Base-by-base conservation (phyloP, 768 basidiomycete species). In the Candolleomyces aberdarensis region DNA sequence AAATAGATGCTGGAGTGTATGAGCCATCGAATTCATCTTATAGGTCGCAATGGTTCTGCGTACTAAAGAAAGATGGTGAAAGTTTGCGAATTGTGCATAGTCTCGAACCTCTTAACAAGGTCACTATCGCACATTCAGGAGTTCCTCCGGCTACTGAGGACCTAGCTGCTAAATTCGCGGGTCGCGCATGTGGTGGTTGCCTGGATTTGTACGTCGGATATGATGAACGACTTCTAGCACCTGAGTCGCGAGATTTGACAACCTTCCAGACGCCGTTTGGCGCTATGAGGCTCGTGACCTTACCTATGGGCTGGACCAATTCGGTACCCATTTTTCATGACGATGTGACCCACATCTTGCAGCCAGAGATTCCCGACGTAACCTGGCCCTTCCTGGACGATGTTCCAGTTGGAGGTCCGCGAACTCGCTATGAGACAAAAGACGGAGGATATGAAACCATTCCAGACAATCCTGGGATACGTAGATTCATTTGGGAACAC, bases 321-420 rank as follows among this genome's bases (percentile, higher is more conserved):
- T n/a, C n/a, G n/a, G n/a, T n/a, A n/a, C n/a, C n/a, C n/a, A n/a
- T n/a, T n/a, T n/a, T 58, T 46, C 62, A 63, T 40, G 62, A 56
- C 22, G 58, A 63, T 36, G 47, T 63, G 9, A 59, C 58, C 47
- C 50, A 40, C 47, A 72, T 77, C 4, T 58, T 80, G 0, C 67
- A 73, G 47, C 63, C 70, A 1, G 72, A 78, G 44, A 77, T 80
- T 3, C 76, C 74, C 19, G 44, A 75, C 1, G 15, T 64, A 13
- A 74, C 73, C 0, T 60, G 62, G 0, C 74, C 71, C 0, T 80
- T 70, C 57, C 65, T 80, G 5, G 73, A 81, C 61, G 73, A 80
- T 61, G 58, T 75, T 0, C 71, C 68, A 0, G 52, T 77, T 11
- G 74, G 71, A 59, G 75, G 75, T 3, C 76, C 71, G 0, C 11